A percentile compares a stretch with the other conserved stretches of the same genome.
Conservation (phyloP, 2,329 filamentous ascomycete genomes). For the Canariomyces notabilis region DNA sequence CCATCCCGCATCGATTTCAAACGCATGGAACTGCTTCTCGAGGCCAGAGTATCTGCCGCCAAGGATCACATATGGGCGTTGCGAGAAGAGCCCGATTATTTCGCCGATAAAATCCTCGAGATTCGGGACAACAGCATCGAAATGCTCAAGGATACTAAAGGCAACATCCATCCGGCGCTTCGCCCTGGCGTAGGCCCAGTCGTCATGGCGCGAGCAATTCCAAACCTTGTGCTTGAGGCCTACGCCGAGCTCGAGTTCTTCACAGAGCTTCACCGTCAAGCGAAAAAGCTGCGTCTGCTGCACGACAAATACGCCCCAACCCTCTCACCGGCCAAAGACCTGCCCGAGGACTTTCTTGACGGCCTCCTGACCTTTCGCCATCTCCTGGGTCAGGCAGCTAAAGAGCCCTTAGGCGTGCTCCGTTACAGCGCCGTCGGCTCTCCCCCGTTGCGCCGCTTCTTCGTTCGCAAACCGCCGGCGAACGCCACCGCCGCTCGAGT, state of each 20-base stretch:
- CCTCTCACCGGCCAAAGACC: slow-evolving; percentile 31
- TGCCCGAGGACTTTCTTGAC: slow-evolving; percentile 36
- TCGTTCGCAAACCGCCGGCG: too few species aligned
- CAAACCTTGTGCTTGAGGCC: slow-evolving; percentile 29
- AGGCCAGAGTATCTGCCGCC: slow-evolving; percentile 36
- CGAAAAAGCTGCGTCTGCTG: slow-evolving; percentile 25
- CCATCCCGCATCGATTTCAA: slow-evolving; percentile 43
- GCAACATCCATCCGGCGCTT: slow-evolving; percentile 28
- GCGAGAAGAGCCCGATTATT: slow-evolving; percentile 56
- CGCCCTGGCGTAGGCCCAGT: slow-evolving; percentile 14
- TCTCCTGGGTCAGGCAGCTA: slow-evolving; percentile 31
- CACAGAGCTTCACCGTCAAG: slow-evolving; percentile 34
- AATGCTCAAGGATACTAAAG: slow-evolving; percentile 36
- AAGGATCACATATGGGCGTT: slow-evolving; percentile 52
- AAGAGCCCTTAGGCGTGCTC: slow-evolving; percentile 29
- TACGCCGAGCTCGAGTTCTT: slow-evolving; percentile 36
- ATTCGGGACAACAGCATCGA: slow-evolving; percentile 45
- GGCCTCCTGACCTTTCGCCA: slow-evolving; percentile 38
- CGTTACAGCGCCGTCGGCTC: slow-evolving; percentile 36
- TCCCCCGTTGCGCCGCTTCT: slow-evolving; percentile 33
- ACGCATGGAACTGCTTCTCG: slow-evolving; percentile 40
- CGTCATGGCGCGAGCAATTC: slow-evolving; percentile 32
- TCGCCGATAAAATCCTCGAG: slow-evolving; percentile 38
- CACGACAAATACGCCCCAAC: slow-evolving; percentile 29
- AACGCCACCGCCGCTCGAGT: too few species aligned